Evolutionary conservation across 768 basidiomycete species (phyloP).

Genomic region (Lyophyllum atratum): DNA sequence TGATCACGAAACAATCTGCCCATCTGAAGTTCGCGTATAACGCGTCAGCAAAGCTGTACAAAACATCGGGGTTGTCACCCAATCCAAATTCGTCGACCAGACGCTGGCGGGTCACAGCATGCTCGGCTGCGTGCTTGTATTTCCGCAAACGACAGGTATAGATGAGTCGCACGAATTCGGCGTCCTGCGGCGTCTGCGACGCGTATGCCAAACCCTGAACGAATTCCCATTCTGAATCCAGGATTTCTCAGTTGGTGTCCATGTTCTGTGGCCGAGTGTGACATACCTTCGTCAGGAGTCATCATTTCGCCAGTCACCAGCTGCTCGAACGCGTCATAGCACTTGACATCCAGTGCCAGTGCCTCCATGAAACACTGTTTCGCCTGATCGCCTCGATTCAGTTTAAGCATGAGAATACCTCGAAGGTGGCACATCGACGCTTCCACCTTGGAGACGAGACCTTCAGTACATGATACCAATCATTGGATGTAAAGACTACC

Average conservation of each 20-base stretch:
- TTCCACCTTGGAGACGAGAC: slow-evolving; percentile 65
- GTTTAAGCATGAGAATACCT: slow-evolving; percentile 90
- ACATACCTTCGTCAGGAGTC: slow-evolving; percentile 89
- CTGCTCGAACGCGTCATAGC: slow-evolving; percentile 93
- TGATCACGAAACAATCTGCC: slow-evolving; percentile 93
- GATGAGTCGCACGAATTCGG: slow-evolving; percentile 89
- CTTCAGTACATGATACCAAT: not conserved
- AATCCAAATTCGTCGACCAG: slow-evolving; percentile 83
- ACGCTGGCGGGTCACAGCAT: slow-evolving; percentile 74
- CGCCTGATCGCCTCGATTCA: slow-evolving; percentile 87
- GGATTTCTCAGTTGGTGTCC: not conserved
- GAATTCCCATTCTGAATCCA: slow-evolving; percentile 87
- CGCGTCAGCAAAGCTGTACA: slow-evolving; percentile 89
- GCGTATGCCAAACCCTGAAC: slow-evolving; percentile 81
- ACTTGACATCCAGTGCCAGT: slow-evolving; percentile 91
- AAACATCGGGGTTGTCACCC: slow-evolving; percentile 89
- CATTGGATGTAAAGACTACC: slow-evolving; percentile 38
- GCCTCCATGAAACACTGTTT: slow-evolving; percentile 98
- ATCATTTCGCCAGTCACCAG: slow-evolving; percentile 94
- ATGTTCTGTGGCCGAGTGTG: not conserved
- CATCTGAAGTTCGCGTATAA: slow-evolving; percentile 86
- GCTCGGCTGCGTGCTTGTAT: slow-evolving; percentile 82
- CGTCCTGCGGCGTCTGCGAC: slow-evolving; percentile 85
- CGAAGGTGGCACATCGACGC: slow-evolving; percentile 97
- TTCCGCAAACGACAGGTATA: slow-evolving; percentile 92